Conservation (phyloP, 805 yeast genomes). For the Myxozyma lipomycoides region DNA sequence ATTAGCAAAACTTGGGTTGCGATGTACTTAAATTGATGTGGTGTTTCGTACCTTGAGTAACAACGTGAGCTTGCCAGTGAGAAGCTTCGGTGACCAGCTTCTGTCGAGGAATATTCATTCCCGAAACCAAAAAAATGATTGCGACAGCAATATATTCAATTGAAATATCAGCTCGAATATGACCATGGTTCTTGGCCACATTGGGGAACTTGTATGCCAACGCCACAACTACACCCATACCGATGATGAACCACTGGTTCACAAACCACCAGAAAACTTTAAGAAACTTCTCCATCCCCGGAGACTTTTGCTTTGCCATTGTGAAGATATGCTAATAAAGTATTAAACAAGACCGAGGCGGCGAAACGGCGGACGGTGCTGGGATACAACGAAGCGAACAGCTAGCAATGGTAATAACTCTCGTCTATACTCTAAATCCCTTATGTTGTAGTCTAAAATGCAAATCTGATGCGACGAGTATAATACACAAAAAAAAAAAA, state of each 20-base stretch:
- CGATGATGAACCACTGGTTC: slow-evolving; percentile 66
- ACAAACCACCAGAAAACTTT: slow-evolving; percentile 8
- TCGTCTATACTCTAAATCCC: too few species aligned
- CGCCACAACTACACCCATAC: slow-evolving; percentile 66
- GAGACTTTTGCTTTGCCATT: slow-evolving; percentile 1
- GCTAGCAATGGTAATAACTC: too few species aligned
- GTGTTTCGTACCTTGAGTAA: slow-evolving; percentile 45
- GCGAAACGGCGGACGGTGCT: not conserved
- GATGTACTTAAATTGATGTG: not conserved
- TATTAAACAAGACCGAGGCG: not conserved
- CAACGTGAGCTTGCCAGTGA: slow-evolving; percentile 79
- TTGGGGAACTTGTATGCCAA: slow-evolving; percentile 75
- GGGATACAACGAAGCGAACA: too few species aligned
- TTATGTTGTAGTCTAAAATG: too few species aligned
- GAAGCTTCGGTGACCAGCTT: slow-evolving; percentile 58
- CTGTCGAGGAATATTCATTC: slow-evolving; percentile 67
- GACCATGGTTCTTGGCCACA: slow-evolving; percentile 80
- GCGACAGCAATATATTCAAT: slow-evolving; percentile 87
- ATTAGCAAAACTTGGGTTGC: not conserved
- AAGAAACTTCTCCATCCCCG: not conserved
- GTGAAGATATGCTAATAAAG: not conserved
- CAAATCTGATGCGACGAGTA: too few species aligned
- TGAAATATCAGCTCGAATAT: slow-evolving; percentile 66
- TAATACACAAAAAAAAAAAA: too few species aligned
- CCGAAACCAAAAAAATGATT: slow-evolving; percentile 74